A percentile compares a stretch with the other conserved stretches of the same genome.
Conservation (phyloP, 2,329 filamentous ascomycete genomes). For the Arthrobotrys conoides region DNA sequence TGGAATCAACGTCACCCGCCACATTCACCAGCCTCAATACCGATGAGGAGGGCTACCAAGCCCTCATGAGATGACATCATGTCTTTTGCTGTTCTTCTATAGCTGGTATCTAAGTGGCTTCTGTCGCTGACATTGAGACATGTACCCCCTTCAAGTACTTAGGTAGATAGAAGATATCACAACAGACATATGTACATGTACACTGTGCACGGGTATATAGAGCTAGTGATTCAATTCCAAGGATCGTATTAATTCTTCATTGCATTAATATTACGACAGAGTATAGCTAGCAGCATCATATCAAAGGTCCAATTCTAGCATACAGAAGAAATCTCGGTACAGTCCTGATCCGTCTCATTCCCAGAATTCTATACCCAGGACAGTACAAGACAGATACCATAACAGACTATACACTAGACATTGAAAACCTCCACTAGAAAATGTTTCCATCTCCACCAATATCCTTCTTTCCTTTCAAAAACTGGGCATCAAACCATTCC, state of each 20-base stretch:
- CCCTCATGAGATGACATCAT: too few species aligned
- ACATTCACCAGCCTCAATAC: neutral
- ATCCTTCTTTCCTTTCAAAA: constrained; percentile 10
- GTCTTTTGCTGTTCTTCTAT: too few species aligned
- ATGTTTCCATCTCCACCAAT: neutral
- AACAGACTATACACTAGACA: neutral
- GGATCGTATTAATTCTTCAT: neutral
- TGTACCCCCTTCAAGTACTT: too few species aligned
- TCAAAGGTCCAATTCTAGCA: neutral
- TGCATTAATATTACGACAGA: neutral
- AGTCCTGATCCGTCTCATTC: neutral
- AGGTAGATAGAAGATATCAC: too few species aligned
- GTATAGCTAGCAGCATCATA: neutral
- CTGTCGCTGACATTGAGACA: too few species aligned
- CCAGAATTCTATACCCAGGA: neutral
- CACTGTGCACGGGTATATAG: too few species aligned
- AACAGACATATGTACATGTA: too few species aligned
- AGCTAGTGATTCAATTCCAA: neutral
- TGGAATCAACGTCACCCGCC: neutral
- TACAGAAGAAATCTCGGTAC: neutral
- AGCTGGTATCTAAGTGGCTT: too few species aligned
- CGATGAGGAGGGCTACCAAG: neutral
- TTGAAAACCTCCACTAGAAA: neutral
- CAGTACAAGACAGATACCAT: neutral
- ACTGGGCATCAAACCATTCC: constrained; percentile 42